phyloP scores from a whole-genome alignment of 208 protist species.

The Trypanosoma avium region DNA sequence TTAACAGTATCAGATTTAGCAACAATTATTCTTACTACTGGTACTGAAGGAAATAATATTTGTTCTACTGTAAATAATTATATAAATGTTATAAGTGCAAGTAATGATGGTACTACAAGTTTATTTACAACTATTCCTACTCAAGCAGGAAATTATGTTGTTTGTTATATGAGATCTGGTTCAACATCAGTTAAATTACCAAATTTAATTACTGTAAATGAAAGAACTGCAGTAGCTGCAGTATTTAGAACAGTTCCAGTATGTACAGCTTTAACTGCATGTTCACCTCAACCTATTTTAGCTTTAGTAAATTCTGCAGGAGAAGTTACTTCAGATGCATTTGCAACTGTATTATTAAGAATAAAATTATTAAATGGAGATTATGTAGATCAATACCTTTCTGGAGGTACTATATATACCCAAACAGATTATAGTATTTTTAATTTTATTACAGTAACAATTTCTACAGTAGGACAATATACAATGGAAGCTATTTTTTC shows the following conservation, averaged over 20 bases:
- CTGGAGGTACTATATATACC: slow-evolving; percentile 42
- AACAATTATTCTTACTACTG: slow-evolving; percentile 57
- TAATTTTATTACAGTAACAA: slow-evolving; percentile 45
- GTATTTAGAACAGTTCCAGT: slow-evolving; percentile 53
- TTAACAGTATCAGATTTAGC: slow-evolving; percentile 44
- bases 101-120: slow-evolving; percentile 41
- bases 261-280: slow-evolving; percentile 45
- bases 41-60: slow-evolving; percentile 24
- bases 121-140: slow-evolving; percentile 52
- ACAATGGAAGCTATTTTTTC: slow-evolving; percentile 60
- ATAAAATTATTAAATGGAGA: slow-evolving; percentile 40
- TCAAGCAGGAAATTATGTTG: slow-evolving; percentile 46
- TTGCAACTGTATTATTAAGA: slow-evolving; percentile 45
- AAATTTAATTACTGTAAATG: slow-evolving; percentile 30
- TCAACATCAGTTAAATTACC: slow-evolving; percentile 34
- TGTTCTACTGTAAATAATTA: slow-evolving; percentile 42
- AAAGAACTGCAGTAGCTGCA: slow-evolving; percentile 41
- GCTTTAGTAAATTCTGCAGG: slow-evolving; percentile 41
- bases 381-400: slow-evolving; percentile 30
- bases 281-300: slow-evolving; percentile 62
- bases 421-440: slow-evolving; percentile 51
- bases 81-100: slow-evolving; percentile 34
- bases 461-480: slow-evolving; percentile 57
- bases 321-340: slow-evolving; percentile 34
- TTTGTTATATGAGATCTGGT: slow-evolving; percentile 50